Conservation (phyloP, 305 asterid species). For the Fraxinus paxiana region DNA sequence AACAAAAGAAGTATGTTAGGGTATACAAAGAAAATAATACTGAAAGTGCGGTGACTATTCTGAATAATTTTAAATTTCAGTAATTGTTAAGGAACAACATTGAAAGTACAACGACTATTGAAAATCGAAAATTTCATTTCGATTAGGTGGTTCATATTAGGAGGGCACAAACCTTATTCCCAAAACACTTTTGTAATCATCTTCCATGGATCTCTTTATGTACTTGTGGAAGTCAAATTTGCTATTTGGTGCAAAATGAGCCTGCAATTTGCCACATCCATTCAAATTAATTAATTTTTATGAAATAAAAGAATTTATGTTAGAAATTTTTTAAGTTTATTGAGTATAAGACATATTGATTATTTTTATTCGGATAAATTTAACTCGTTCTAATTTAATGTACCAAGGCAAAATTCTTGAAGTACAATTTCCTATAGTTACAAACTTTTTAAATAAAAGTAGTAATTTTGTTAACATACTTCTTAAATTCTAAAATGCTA, state of each 20-base stretch:
- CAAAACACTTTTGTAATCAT: slow-evolving; percentile 56
- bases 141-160: neutral
- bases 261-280: slow-evolving; percentile 30
- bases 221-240: slow-evolving; percentile 65
- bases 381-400: neutral
- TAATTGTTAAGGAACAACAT: neutral
- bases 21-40: neutral
- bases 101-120: neutral
- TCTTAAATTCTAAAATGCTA: neutral
- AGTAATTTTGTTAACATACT: neutral
- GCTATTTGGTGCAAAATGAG: slow-evolving; percentile 56
- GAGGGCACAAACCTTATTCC: slow-evolving; percentile 45
- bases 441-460: neutral
- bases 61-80: neutral
- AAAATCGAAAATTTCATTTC: neutral
- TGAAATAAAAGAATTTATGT: neutral
- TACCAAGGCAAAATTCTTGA: neutral
- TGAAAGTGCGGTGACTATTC: neutral
- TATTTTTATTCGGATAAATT: neutral
- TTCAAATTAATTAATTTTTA: neutral
- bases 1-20: neutral
- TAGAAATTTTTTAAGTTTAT: neutral
- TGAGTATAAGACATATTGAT: neutral
- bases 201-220: slow-evolving; percentile 67
- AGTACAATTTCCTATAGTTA: neutral